Base-by-base conservation (phyloP, 164 flowering plant genomes). In the Santalum album region DNA sequence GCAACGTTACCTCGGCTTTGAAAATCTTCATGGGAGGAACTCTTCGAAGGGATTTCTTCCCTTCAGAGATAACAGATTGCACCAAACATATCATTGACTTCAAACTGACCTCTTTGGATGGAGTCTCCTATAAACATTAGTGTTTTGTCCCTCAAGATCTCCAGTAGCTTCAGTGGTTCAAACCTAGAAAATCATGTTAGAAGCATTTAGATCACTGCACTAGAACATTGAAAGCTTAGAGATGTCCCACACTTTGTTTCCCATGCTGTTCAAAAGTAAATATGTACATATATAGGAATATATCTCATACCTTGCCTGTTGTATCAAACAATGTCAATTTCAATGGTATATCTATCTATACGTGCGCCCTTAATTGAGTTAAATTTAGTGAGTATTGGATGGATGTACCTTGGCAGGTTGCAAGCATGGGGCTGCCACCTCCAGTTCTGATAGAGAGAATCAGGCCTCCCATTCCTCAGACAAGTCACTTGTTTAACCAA, bases 111-210 rank as follows among this genome's bases (percentile, higher is more conserved):
- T 83, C 92, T 76, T 25, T 83, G 90, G 27, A 88, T 66, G 17
- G 92, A 88, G 56, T 85, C 96, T 49, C 96, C 96, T 7, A 83
- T 67, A 58, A 88, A 85, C 92, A 88, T 81, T 55, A 88, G 15
- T 56, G 84, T 71, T 63, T 80, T 88, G 49, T 69, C 68, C 69
- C 83, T 77, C 72, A 85, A 62, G 22, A 77, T 64, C 66, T 83
- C 80, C 68, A 88, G 40, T 17, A 85, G 25, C 71, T 74, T 80
- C 65, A 71, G 22, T 35, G 90, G 76, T 73, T 83, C 78, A 70
- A 85, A 83, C 69, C 96, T 87, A 69, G 39, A 25, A 64, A 10
- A 34, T 12, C 23, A 56, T 69, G 6, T n/a, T n/a, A n/a, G n/a
- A n/a, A n/a, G n/a, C n/a, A n/a, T n/a, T n/a, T n/a, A n/a, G n/a